Conservation (phyloP, 345 rosid species). For the Schrenkiella parvula region DNA sequence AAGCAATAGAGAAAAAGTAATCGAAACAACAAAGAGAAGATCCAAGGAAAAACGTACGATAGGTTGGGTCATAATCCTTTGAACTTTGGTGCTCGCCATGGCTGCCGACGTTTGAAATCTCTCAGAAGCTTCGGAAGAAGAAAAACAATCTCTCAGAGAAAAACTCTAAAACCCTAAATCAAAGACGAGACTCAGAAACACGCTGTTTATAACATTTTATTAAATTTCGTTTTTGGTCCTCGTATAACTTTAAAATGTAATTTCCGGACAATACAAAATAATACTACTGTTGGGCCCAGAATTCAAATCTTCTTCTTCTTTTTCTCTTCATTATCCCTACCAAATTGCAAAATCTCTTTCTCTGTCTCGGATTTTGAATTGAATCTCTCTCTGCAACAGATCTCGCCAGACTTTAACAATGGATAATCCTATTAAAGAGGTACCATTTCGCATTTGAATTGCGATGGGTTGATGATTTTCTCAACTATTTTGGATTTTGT, state of each 20-base stretch:
- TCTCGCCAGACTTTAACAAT: neutral
- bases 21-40: neutral
- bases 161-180: conserved; percentile 25
- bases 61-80: conserved; percentile 83
- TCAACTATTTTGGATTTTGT: neutral
- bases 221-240: neutral
- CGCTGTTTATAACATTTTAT: neutral
- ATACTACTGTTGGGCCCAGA: neutral
- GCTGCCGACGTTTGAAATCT: conserved; percentile 17
- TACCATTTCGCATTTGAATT: neutral
- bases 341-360: neutral
- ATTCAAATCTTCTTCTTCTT: neutral
- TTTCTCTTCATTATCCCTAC: neutral
- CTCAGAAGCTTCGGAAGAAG: neutral
- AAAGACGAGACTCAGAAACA: neutral
- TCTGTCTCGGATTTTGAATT: neutral
- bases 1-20: neutral
- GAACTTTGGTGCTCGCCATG: conserved; percentile 90
- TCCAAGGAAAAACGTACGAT: conserved; percentile 38
- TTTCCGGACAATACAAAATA: neutral
- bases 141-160: neutral
- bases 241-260: neutral
- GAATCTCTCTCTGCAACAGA: neutral
- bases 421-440: neutral
- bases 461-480: neutral